Conservation (phyloP, 1,284 basidiomycete genomes). For the Peniophora sp. region DNA sequence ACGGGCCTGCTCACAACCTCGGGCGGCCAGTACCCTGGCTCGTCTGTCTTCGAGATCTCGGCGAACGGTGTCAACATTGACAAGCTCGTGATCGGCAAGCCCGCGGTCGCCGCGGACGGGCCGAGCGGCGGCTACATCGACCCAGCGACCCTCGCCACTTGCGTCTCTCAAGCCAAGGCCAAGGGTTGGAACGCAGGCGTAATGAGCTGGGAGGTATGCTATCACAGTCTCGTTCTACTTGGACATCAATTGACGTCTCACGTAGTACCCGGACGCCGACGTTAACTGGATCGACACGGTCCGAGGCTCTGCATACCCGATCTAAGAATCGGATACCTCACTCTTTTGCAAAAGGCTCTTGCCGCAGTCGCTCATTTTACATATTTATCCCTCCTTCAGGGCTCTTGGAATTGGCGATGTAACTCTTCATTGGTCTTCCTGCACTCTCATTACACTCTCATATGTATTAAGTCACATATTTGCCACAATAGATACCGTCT, state of each 20-base stretch:
- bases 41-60: conserved; percentile 55
- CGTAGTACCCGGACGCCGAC: conserved; percentile 34
- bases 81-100: conserved; percentile 59
- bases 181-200: conserved; percentile 54
- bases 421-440: too few species aligned
- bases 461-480: too few species aligned
- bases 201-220: conserved; percentile 39
- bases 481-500: too few species aligned
- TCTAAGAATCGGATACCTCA: not conserved
- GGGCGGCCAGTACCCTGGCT: conserved; percentile 40
- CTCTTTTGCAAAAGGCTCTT: too few species aligned
- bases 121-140: conserved; percentile 48
- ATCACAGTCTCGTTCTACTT: not conserved
- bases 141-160: conserved; percentile 42
- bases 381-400: too few species aligned
- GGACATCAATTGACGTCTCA: not conserved
- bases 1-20: conserved; percentile 43
- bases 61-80: conserved; percentile 41
- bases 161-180: conserved; percentile 44
- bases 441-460: too few species aligned
- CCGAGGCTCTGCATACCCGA: conserved; percentile 14
- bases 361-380: too few species aligned
- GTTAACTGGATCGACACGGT: conserved; percentile 42
- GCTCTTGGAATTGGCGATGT: too few species aligned
- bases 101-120: conserved; percentile 42